phyloP scores from a whole-genome alignment of 176 grass and related monocot species.

The Hsuehochloa calcarea region DNA sequence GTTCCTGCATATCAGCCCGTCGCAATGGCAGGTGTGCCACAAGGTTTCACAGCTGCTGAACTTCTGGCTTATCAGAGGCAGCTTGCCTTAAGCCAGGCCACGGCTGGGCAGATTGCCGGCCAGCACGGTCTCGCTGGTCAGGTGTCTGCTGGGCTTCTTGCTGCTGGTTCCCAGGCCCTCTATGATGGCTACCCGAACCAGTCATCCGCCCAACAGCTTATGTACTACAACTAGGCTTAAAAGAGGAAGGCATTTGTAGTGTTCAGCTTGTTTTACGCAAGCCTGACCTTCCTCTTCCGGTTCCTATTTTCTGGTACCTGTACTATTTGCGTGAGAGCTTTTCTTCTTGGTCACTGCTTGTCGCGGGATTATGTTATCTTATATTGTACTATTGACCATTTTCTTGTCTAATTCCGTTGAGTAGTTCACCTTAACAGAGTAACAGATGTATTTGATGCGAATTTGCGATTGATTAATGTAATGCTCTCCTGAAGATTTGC shows the following conservation, averaged over 20 bases:
- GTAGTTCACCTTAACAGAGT: constrained; percentile 46
- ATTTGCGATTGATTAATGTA: constrained; percentile 54
- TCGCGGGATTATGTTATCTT: constrained; percentile 38
- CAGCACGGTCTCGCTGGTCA: constrained; percentile 68
- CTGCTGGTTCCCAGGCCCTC: constrained; percentile 55
- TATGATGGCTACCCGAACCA: constrained; percentile 68
- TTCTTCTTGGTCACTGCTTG: constrained; percentile 10
- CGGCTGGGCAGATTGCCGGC: constrained; percentile 54
- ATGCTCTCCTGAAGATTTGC: constrained; percentile 8
- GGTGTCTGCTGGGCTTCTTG: constrained; percentile 64
- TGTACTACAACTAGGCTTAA: constrained; percentile 77
- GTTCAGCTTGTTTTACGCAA: constrained; percentile 51
- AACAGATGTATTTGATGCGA: constrained; percentile 56
- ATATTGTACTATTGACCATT: constrained; percentile 43
- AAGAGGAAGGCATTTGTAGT: constrained; percentile 50
- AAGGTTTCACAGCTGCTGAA: constrained; percentile 59
- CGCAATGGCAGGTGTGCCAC: constrained; percentile 52
- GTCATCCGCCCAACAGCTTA: constrained; percentile 71
- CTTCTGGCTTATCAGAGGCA: constrained; percentile 77
- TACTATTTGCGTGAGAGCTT: constrained; percentile 50
- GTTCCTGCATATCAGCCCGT: constrained; percentile 55
- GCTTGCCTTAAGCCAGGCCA: constrained; percentile 60
- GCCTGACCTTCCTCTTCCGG: constrained; percentile 18
- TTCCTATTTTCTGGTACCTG: constrained; percentile 44
- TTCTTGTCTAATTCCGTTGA: constrained; percentile 32